phyloP scores from a whole-genome alignment of 73 alveolate genomes.

The Paraurostyla sp. region DNA sequence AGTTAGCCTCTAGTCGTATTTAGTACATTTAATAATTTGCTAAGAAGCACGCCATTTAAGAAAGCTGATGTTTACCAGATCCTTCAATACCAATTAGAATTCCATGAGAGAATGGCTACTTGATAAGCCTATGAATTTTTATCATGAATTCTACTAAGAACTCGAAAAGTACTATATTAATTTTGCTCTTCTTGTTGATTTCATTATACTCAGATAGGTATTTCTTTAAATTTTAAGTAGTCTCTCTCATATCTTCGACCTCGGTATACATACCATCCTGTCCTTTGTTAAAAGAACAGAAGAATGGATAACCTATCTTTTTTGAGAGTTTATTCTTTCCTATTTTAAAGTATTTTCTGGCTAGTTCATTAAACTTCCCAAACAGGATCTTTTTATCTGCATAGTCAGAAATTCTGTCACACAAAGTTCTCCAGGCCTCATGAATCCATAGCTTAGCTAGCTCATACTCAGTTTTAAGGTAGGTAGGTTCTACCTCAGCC shows the following conservation, averaged over 20 bases:
- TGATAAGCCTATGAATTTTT: conserved; percentile 81
- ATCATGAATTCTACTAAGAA: conserved; percentile 81
- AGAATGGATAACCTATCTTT: conserved; percentile 48
- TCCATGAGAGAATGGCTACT: conserved; percentile 85
- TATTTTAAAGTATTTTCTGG: conserved; percentile 63
- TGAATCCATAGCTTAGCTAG: conserved; percentile 89
- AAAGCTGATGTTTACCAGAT: conserved; percentile 81
- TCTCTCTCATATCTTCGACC: conserved; percentile 63
- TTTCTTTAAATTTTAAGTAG: conserved; percentile 47
- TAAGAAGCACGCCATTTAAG: conserved; percentile 75
- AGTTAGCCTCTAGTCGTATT: conserved; percentile 75
- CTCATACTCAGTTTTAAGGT: conserved; percentile 79
- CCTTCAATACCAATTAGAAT: conserved; percentile 89
- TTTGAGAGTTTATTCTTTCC: conserved; percentile 47
- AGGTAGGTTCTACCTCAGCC: conserved; percentile 85
- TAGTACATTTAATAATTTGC: conserved; percentile 67
- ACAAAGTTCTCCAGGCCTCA: conserved; percentile 91
- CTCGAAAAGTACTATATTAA: conserved; percentile 85
- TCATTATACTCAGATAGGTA: conserved; percentile 81
- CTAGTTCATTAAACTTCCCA: conserved; percentile 61
- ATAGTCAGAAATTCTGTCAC: conserved; percentile 88
- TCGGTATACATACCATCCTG: conserved; percentile 71
- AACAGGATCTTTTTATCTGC: conserved; percentile 75
- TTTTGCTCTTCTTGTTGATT: conserved; percentile 60
- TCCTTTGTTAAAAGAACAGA: conserved; percentile 64